These are phyloP conservation scores for Pseudevernia furfuracea DNA, from an alignment of 495 filamentous ascomycete species.

Conservation along the genomic window DNA sequence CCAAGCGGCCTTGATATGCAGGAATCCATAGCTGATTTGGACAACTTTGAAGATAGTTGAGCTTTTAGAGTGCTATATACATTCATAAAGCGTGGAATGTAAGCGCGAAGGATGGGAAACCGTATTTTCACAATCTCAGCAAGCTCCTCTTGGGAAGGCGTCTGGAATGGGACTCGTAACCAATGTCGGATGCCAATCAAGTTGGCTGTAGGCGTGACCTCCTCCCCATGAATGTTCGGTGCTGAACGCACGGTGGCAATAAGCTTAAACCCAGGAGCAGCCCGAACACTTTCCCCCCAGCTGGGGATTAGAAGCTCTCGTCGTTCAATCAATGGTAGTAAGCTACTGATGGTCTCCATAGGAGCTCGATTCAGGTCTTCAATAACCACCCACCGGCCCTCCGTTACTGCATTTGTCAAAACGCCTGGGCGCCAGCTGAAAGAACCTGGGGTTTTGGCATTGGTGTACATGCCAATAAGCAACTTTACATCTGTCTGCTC, in stretches of 20 bases:
- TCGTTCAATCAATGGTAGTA: slow-evolving; percentile 83
- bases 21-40: background rate
- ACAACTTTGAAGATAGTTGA: background rate
- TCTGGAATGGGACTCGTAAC: slow-evolving; percentile 61
- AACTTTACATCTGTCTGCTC: slow-evolving; percentile 97
- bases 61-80: slow-evolving; percentile 58
- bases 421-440: slow-evolving; percentile 93
- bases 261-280: slow-evolving; percentile 74
- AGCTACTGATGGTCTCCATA: slow-evolving; percentile 85
- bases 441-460: slow-evolving; percentile 71
- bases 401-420: slow-evolving; percentile 82
- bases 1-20: slow-evolving; percentile 51
- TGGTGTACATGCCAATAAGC: slow-evolving; percentile 86
- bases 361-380: slow-evolving; percentile 95
- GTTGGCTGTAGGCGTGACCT: slow-evolving; percentile 44
- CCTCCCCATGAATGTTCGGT: slow-evolving; percentile 61
- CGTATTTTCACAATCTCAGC: slow-evolving; percentile 59
- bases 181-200: slow-evolving; percentile 78
- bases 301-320: slow-evolving; percentile 80
- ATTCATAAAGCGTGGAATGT: slow-evolving; percentile 61
- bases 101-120: slow-evolving; percentile 61
- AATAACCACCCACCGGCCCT: slow-evolving; percentile 92
- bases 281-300: slow-evolving; percentile 75
- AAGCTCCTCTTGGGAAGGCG: slow-evolving; percentile 63
- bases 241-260: slow-evolving; percentile 83